Evolutionary conservation across 345 rosid species (phyloP), one percentile per base, ranked within the genome.

Genomic region (Sonneratia caseolaris): DNA sequence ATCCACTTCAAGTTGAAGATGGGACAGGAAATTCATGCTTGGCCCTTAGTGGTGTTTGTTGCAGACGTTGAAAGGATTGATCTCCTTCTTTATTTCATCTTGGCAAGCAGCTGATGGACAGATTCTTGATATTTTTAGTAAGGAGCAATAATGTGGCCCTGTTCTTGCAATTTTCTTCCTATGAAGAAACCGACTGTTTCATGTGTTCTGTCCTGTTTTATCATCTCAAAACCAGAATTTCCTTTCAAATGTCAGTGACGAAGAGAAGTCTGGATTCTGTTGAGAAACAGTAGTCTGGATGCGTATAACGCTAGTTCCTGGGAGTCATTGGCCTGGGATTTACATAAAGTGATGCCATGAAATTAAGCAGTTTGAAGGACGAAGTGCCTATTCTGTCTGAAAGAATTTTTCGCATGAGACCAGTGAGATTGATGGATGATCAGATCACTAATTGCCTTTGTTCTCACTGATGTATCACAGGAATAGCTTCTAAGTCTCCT

Each of bases 401-500:
- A 19, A 5, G 59, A 19, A 5, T 4, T 57, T 22, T 57, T 32
- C 32, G n/a, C 1, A 7, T n/a, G 64, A 57, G 64, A 57, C 64
- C 32, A 53, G 43, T 13, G 36, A 27, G 32, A 27, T 1, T 22
- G 56, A 42, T 22, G 61, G 36, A 47, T 32, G 38, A 37, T 21
- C 19, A 16, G 18, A 45, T 27, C 37, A 68, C 19, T 43, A 59
- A 19, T 4, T 51, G 42, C 16, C 16, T 18, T 15, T 53, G 1
- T 13, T 70, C 32, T 53, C 68, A 21, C 21, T 27, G 12, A 21
- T 37, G 5, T 61, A 37, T 37, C 51, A 19, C 83, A 90, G 97
- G 83, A 37, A 82, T 92, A 57, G 93, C 86, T 59, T 83, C 78
- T 45, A 94, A 90, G 82, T 86, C 97, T 57, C 96, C 93, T 0